These are phyloP conservation scores for Cyberlindnera lachancei DNA, from an alignment of 805 yeast species.

Conservation along the genomic window DNA sequence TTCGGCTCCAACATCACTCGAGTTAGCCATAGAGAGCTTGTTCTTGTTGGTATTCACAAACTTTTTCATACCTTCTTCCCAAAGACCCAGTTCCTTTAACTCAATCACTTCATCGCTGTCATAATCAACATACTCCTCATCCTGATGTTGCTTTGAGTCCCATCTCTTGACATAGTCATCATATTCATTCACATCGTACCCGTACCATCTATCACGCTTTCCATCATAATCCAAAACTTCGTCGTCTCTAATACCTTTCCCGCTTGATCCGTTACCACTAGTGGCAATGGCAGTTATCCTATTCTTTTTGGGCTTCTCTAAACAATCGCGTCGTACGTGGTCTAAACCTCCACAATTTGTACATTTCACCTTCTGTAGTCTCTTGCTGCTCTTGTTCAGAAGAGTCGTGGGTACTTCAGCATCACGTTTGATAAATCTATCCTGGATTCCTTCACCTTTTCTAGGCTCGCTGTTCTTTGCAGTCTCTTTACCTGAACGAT, in stretches of 20 bases:
- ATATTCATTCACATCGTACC: conserved; percentile 62
- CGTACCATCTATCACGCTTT: conserved; percentile 42
- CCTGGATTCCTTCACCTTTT: conserved; percentile 50
- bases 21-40: conserved; percentile 14
- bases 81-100: conserved; percentile 31
- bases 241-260: conserved; percentile 13
- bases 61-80: conserved; percentile 11
- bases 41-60: background rate
- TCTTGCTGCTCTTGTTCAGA: conserved; percentile 1
- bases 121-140: conserved; percentile 9
- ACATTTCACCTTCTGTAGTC: conserved; percentile 33
- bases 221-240: conserved; percentile 23
- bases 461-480: conserved; percentile 40
- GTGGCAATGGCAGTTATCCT: conserved; percentile 11
- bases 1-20: conserved; percentile 27
- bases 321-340: conserved; percentile 46
- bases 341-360: conserved; percentile 48
- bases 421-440: conserved; percentile 28
- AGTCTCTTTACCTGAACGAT: conserved; percentile 28
- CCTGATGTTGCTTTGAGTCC: conserved; percentile 6
- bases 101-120: conserved; percentile 40
- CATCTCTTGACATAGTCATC: conserved; percentile 37
- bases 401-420: background rate
- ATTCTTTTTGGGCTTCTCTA: conserved; percentile 45
- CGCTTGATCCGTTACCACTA: background rate